phyloP scores from a whole-genome alignment of 2,329 filamentous ascomycete genomes.

The Hypoxylon sp. region DNA sequence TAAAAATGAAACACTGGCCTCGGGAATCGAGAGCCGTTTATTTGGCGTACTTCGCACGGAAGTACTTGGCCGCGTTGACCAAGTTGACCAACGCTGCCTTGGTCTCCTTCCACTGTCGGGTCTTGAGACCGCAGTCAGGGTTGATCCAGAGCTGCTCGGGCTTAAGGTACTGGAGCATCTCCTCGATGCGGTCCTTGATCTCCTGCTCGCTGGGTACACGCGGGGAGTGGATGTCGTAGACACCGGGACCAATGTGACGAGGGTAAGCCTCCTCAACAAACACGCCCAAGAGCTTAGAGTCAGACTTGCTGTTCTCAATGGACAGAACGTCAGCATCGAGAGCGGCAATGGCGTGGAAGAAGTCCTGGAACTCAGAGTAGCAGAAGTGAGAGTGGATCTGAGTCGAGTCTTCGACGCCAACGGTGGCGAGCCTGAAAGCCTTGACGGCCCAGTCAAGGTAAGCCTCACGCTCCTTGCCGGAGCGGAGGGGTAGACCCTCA shows the following conservation, averaged over 20 bases:
- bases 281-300: slow-evolving; percentile 98
- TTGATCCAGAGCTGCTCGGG: slow-evolving; percentile 99
- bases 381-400: slow-evolving; percentile 99
- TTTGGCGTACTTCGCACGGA: slow-evolving; percentile 89
- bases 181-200: slow-evolving; percentile 96
- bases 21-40: slow-evolving; percentile 55
- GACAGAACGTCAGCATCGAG: slow-evolving; percentile 98
- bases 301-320: slow-evolving; percentile 99
- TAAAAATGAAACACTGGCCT: slow-evolving; percentile 28
- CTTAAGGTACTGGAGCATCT: slow-evolving; percentile 98
- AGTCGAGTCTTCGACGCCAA: slow-evolving; percentile 93
- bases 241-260: slow-evolving; percentile 97
- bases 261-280: slow-evolving; percentile 98
- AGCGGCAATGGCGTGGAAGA: slow-evolving; percentile 99
- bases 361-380: slow-evolving; percentile 99
- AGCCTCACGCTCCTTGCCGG: slow-evolving; percentile 93
- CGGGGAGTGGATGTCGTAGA: slow-evolving; percentile 99
- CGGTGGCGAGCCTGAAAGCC: slow-evolving; percentile 95
- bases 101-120: slow-evolving; percentile 97
- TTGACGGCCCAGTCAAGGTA: slow-evolving; percentile 98
- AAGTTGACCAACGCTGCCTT: slow-evolving; percentile 96
- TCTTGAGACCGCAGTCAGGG: slow-evolving; percentile 99
- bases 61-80: slow-evolving; percentile 98
- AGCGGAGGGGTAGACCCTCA: slow-evolving; percentile 97
- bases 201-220: slow-evolving; percentile 97